phyloP scores from a whole-genome alignment of 306 rosid species.

The Lathyrus sativus region DNA sequence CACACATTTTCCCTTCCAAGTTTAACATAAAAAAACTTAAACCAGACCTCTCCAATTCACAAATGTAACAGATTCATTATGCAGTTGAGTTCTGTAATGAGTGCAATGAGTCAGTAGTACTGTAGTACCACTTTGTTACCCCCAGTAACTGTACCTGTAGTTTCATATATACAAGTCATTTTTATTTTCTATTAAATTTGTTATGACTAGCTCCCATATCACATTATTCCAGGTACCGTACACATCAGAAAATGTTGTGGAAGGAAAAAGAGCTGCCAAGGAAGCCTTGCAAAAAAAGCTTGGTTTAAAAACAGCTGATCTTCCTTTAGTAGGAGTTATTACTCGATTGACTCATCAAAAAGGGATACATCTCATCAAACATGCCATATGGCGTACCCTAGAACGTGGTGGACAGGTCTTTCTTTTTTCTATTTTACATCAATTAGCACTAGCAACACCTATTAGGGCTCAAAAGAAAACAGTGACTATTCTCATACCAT shows the following conservation, averaged over 20 bases:
- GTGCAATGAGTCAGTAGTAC: constrained; percentile 25
- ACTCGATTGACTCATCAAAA: constrained; percentile 92
- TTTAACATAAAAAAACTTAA: constrained; percentile 23
- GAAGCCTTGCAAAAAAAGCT: constrained; percentile 86
- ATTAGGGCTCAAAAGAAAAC: constrained; percentile 4
- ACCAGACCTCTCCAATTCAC: constrained; percentile 12
- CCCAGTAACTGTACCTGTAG: not conserved
- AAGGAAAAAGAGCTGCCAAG: constrained; percentile 94
- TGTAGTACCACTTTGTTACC: constrained; percentile 20
- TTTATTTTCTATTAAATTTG: constrained; percentile 25
- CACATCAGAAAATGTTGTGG: constrained; percentile 89
- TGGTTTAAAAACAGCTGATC: constrained; percentile 67
- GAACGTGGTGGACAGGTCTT: constrained; percentile 92
- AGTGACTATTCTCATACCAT: not conserved
- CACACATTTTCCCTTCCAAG: constrained; percentile 11
- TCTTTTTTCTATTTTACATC: constrained; percentile 24
- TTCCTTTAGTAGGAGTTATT: constrained; percentile 84
- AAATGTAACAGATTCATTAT: constrained; percentile 8
- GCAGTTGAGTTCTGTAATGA: constrained; percentile 31
- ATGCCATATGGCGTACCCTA: constrained; percentile 74
- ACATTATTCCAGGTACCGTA: constrained; percentile 65
- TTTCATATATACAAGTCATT: constrained; percentile 7
- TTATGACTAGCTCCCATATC: constrained; percentile 37
- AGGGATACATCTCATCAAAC: constrained; percentile 98
- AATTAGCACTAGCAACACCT: constrained; percentile 12